Conservation (phyloP, 164 flowering plant species). For the Tinospora cordifolia region DNA sequence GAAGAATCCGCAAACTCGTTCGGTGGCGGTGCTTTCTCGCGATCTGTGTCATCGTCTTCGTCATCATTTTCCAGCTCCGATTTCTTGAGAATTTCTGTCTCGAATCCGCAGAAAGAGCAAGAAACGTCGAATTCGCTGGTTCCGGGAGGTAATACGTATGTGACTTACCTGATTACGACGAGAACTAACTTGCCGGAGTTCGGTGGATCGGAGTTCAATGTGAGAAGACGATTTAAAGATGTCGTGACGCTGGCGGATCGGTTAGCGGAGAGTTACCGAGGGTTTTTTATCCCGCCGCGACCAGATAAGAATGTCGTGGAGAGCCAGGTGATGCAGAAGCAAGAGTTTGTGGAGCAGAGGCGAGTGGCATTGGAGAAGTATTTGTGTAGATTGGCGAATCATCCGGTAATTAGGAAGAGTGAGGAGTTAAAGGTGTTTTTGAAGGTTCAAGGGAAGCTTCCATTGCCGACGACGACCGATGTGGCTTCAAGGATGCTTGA, state of each 20-base stretch:
- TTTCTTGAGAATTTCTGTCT: constrained; percentile 59
- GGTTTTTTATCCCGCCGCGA: constrained; percentile 72
- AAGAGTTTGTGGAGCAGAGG: constrained; percentile 94
- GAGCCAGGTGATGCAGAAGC: constrained; percentile 97
- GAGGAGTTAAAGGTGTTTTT: constrained; percentile 79
- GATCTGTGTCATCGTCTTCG: constrained; percentile 14
- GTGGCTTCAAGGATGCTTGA: constrained; percentile 87
- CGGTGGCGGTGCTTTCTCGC: constrained; percentile 12
- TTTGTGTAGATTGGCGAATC: constrained; percentile 61
- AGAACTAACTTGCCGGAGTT: constrained; percentile 57
- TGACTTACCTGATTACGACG: constrained; percentile 68
- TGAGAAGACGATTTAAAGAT: constrained; percentile 69
- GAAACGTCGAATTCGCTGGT: constrained; percentile 61
- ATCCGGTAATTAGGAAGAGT: constrained; percentile 71
- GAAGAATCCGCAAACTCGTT: constrained; percentile 8
- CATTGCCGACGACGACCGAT: constrained; percentile 53
- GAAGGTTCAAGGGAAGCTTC: constrained; percentile 72
- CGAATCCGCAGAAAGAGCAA: constrained; percentile 73
- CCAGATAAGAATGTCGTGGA: constrained; percentile 96
- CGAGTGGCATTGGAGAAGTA: constrained; percentile 88
- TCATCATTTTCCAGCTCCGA: constrained; percentile 32
- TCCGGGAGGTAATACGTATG: constrained; percentile 60
- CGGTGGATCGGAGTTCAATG: constrained; percentile 59
- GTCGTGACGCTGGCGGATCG: constrained; percentile 76
- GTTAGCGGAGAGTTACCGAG: constrained; percentile 64